Evolutionary conservation across 1,284 basidiomycete genomes (phyloP).

Genomic region (Irpex sp.): DNA sequence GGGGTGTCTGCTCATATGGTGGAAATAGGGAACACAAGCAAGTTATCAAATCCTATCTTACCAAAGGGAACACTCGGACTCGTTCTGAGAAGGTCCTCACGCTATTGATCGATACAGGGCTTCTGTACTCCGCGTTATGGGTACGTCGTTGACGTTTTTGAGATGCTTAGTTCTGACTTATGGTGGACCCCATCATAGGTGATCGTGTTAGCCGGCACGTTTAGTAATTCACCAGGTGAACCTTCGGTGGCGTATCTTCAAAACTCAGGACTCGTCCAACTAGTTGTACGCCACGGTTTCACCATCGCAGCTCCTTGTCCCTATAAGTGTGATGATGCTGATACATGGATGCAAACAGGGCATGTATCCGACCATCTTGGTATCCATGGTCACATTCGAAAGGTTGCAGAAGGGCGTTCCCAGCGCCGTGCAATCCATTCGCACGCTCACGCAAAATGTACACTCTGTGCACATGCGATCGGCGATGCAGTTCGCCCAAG

Average conservation of each 20-base stretch:
- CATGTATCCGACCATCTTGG: not conserved
- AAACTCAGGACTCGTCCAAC: not conserved
- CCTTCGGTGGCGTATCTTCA: not conserved
- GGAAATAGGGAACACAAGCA: not conserved
- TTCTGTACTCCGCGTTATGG: not conserved
- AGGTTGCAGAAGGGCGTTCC: not conserved
- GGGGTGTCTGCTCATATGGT: too few relatives aligned
- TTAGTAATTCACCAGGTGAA: not conserved
- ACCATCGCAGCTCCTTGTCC: not conserved
- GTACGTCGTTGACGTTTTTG: not conserved
- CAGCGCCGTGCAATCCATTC: not conserved
- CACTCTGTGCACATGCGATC: too few relatives aligned
- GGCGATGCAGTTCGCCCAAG: too few relatives aligned
- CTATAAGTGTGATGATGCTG: not conserved
- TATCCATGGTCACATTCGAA: not conserved
- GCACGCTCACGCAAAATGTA: not conserved
- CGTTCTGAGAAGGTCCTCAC: not conserved
- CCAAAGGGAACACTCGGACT: not conserved
- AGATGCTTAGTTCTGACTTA: not conserved
- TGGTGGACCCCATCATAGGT: not conserved
- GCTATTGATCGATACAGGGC: not conserved
- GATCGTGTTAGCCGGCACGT: not conserved
- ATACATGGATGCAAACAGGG: not conserved
- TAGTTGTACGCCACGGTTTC: not conserved
- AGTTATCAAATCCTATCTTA: not conserved